phyloP scores from a whole-genome alignment of 192 early-diverging fungal species.

The Chytriomyces sp. region DNA sequence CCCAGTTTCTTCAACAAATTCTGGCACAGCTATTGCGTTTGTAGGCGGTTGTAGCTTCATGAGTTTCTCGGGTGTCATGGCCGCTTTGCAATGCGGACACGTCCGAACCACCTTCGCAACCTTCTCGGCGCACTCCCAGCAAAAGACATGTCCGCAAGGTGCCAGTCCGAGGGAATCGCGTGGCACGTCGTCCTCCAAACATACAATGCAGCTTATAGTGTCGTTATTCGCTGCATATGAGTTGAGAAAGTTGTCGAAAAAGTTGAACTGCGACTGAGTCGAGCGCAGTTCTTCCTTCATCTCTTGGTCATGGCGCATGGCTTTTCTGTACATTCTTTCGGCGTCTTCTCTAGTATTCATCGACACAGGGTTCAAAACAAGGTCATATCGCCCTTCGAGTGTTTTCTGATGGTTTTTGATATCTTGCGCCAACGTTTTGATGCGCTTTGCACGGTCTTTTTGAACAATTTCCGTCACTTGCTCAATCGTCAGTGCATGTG shows the following conservation, averaged over 20 bases:
- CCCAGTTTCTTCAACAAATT: neutral
- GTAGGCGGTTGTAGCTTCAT: neutral
- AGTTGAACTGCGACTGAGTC: conserved; percentile 34
- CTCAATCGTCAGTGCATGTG: conserved; percentile 23
- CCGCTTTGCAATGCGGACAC: neutral
- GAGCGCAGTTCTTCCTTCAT: conserved; percentile 6
- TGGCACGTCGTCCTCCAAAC: conserved; percentile 23
- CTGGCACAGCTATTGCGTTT: neutral
- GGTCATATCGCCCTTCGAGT: neutral
- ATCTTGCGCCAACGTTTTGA: conserved; percentile 1
- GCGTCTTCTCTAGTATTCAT: neutral
- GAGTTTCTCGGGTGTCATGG: neutral
- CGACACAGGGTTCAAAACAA: neutral
- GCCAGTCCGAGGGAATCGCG: conserved; percentile 14
- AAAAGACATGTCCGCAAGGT: conserved; percentile 37
- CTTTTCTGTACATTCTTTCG: neutral
- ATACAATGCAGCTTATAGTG: conserved; percentile 19
- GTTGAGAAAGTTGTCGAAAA: conserved; percentile 34
- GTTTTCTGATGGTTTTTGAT: neutral
- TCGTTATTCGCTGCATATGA: conserved; percentile 4
- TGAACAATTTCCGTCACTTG: conserved; percentile 30
- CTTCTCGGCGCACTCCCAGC: conserved; percentile 31
- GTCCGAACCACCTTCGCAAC: conserved; percentile 1
- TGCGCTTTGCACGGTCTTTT: neutral
- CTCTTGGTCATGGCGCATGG: conserved; percentile 3